Evolutionary conservation across 208 protist genomes (phyloP).

Genomic region (Histomonas meleagridis): DNA sequence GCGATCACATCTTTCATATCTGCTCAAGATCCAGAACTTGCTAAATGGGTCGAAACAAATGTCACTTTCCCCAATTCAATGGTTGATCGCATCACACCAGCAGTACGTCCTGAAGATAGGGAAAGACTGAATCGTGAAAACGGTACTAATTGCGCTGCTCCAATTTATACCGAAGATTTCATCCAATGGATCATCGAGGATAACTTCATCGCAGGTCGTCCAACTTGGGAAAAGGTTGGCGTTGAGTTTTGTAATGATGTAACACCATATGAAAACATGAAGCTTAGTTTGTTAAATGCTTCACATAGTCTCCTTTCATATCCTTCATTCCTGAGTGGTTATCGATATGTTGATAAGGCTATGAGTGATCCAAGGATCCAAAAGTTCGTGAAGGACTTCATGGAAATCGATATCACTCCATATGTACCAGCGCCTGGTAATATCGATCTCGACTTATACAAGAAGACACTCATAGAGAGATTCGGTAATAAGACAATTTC

Average conservation of each 20-base stretch:
- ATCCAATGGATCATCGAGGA: conserved; percentile 46
- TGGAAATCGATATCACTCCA: conserved; percentile 23
- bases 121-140: neutral
- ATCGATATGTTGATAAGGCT: neutral
- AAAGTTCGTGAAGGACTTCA: neutral
- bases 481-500: conserved; percentile 36
- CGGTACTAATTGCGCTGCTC: conserved; percentile 13
- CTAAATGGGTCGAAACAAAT: neutral
- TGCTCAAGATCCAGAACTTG: neutral
- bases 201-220: conserved; percentile 40
- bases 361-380: neutral
- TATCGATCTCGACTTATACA: conserved; percentile 38
- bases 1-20: neutral
- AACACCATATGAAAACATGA: conserved; percentile 36
- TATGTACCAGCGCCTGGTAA: neutral
- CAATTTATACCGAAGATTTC: conserved; percentile 37
- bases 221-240: conserved; percentile 37
- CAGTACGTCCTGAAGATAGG: neutral
- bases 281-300: conserved; percentile 39
- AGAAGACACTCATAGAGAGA: neutral
- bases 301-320: conserved; percentile 37
- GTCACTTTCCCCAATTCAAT: conserved; percentile 41
- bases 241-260: conserved; percentile 37
- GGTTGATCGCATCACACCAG: conserved; percentile 44
- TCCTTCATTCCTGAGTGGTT: neutral